Percentiles rank a stretch among this genome's conserved stretches.
Conservation (phyloP, 164 flowering plant species). For the Vitis rotundifolia region DNA sequence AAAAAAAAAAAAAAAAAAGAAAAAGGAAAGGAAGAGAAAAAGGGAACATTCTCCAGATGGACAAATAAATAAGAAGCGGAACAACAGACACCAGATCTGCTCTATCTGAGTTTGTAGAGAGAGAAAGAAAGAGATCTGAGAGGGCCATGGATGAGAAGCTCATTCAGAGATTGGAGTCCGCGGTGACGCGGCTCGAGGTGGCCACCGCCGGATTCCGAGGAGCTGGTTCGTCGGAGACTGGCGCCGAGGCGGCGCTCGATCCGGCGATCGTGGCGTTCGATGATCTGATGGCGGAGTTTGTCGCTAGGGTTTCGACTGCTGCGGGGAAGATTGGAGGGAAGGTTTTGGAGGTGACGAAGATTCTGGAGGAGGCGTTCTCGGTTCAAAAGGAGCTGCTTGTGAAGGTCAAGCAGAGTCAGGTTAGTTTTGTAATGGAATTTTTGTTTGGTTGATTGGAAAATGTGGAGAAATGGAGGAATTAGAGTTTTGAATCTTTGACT, state of each 20-base stretch:
- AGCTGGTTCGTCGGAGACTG: constrained; percentile 8
- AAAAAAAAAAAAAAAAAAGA: not conserved
- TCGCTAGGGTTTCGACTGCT: constrained; percentile 57
- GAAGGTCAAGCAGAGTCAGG: constrained; percentile 74
- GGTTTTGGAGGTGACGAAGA: constrained; percentile 68
- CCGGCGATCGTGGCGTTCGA: constrained; percentile 76
- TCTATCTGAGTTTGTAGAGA: not conserved
- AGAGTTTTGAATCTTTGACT: too few relatives aligned
- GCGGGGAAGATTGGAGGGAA: constrained; percentile 93
- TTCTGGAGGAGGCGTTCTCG: constrained; percentile 61
- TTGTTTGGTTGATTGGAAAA: too few relatives aligned
- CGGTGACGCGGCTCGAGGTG: constrained; percentile 78
- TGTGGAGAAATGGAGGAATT: too few relatives aligned
- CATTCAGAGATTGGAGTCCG: constrained; percentile 77
- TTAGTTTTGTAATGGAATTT: constrained; percentile 14
- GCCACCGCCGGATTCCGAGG: constrained; percentile 31
- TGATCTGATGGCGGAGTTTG: constrained; percentile 49
- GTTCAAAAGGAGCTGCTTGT: constrained; percentile 76
- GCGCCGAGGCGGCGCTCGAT: constrained; percentile 38
- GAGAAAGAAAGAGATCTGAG: constrained; percentile 6
- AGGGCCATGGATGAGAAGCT: constrained; percentile 76
- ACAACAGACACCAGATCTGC: constrained; percentile 15
- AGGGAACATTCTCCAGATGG: not conserved
- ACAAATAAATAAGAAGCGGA: not conserved
- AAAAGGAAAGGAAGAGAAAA: not conserved